phyloP scores from a whole-genome alignment of 2,329 filamentous ascomycete species.

The Claviceps quebecensis region DNA sequence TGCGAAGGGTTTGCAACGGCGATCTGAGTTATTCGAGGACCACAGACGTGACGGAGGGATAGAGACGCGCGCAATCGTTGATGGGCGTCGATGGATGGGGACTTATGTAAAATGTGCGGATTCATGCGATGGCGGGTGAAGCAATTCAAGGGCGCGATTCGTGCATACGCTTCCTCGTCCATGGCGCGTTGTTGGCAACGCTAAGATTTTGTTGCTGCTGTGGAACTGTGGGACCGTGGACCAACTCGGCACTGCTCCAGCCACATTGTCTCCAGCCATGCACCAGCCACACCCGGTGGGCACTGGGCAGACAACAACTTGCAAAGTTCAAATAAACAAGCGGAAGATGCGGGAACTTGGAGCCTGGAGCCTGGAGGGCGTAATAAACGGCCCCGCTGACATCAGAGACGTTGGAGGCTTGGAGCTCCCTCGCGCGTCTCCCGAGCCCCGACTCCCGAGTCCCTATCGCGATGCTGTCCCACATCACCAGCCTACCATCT shows the following conservation, averaged over 20 bases:
- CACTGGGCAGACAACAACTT: neutral
- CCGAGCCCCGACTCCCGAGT: no score
- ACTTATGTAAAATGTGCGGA: neutral
- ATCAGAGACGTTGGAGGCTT: constrained; percentile 2
- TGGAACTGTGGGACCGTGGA: no score
- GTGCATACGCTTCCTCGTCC: neutral
- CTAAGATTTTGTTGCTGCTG: neutral
- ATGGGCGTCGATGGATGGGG: neutral
- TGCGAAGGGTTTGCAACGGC: neutral
- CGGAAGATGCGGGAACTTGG: no score
- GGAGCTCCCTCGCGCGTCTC: neutral
- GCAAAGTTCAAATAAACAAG: no score
- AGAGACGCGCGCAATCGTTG: neutral
- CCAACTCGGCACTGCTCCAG: no score
- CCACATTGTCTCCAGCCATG: no score
- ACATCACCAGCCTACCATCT: no score
- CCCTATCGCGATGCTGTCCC: no score
- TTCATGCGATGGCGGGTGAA: neutral
- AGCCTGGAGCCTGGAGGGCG: no score
- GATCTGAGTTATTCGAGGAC: neutral
- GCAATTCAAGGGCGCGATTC: neutral
- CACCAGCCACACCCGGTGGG: neutral
- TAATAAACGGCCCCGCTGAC: constrained; percentile 6
- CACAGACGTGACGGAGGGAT: neutral
- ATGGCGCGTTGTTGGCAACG: neutral